Evolutionary conservation across 805 yeast genomes (phyloP), one percentile per base, ranked within the genome.

Genomic region (Metschnikowia anglica): DNA sequence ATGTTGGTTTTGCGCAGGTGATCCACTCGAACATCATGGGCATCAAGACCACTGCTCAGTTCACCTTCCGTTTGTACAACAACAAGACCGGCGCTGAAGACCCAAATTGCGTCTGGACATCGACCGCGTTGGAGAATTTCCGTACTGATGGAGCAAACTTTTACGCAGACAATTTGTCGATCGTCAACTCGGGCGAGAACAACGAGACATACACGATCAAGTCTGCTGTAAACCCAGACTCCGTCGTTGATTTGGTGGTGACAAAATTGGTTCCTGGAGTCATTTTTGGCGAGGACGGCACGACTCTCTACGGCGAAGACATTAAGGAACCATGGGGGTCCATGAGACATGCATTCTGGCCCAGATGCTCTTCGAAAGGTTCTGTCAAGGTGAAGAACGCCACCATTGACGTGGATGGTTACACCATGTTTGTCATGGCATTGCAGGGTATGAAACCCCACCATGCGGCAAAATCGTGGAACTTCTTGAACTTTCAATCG

Each of bases 371-470:
- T 16, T 84, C 80, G 34, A 60, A 58, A 15, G 99, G 99, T 59
- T 70, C 78, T 15, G 65, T 93, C 49, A 72, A 67, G 30, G 62
- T 75, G 62, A 60, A 63, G 51, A 66, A 65, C 47, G 43, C 39
- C 32, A 54, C 56, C 3, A 56, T 73, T 37, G 70, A 64, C 21
- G 61, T 77, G 39, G 61, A 72, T 31, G 81, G 79, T 28, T 62
- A 58, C 42, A 66, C 88, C 37, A 85, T 93, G 95, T 90, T 81
- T 60, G 96, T 91, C 41, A 83, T 87, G 91, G 99, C 99, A 5
- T 70, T 88, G 54, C 99, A 93, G 72, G 98, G 98, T 48, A 90
- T 93, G 98, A 93, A 93, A 66, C 99, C 99, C 7, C 97, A 93
- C 66, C 99, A 93, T 67, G 97, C 97, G 26, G 99, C 99, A 43